Evolutionary conservation across 768 basidiomycete genomes (phyloP), one percentile per base, ranked within the genome.

Genomic region (Lentinula detonsa): DNA sequence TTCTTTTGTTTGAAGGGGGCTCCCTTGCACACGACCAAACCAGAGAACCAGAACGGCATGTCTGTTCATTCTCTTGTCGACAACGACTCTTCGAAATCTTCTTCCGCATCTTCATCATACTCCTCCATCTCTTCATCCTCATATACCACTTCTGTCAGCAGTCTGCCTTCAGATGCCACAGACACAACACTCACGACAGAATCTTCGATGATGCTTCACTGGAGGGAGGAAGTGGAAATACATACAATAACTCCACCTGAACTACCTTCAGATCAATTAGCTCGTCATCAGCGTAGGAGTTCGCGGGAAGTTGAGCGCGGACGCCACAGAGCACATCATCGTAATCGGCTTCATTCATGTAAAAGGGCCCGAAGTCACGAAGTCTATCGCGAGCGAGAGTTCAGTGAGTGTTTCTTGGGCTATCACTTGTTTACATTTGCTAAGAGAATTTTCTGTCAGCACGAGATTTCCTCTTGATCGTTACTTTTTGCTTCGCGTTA

Each of bases 381-480:
- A 52, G 18, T 50, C 3, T 52, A 60, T 60, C 49, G 40, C 2
- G 59, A 60, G 40, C 59, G 40, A 51, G 48, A 60, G 39, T 31
- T 51, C 50, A 60, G 59, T 60, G 15, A 60, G 59, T 42, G 7
- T 40, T 28, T 18, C 33, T 11, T 31, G 15, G 18, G 50, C 43
- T n/a, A 33, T 59, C 31, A 23, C 10, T 10, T 46, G 5, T 1
- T 52, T 10, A 13, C 23, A 3, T 21, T 23, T 28, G 7, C 34
- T 31, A 8, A 45, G 9, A 33, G 15, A n/a, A 45, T 35, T 8
- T 39, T 21, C 11, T 21, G 21, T 8, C n/a, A 78, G 77, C 73
- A 11, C 71, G 76, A 23, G 77, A 79, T 67, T 76, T 76, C 62
- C 73, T 79, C 65, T 67, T 79, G 9, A 74, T 79, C 15, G 69